Evolutionary conservation across 192 early-diverging fungal genomes (phyloP), one percentile per base, ranked within the genome.

Genomic region (Podila epicladia): DNA sequence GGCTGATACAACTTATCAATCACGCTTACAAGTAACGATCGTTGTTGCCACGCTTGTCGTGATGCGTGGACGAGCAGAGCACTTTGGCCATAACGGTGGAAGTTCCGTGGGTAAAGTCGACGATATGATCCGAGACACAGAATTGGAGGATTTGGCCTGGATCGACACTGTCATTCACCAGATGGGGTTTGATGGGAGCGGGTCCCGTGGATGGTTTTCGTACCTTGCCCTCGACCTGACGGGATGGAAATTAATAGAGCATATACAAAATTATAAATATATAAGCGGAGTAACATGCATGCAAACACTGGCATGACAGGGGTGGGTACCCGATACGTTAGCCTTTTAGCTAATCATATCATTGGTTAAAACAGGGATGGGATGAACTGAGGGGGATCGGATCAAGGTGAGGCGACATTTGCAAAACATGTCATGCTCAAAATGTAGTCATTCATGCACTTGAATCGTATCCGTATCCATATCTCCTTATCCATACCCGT

Each of bases 1-100:
- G 2, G 22, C 7, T 4, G 50, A 45, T 60, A 24, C 37, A 26
- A 37, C 35, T 37, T 4, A 45, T 17, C 41, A 45, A 45, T 1
- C 35, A 72, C 75, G 68, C 75, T 72, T 72, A 79, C 75, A 79
- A 79, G 24, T 79, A 79, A 5, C 75, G 75, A 53, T 79, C 75
- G 32, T 79, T 79, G 55, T 79, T 79, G 35, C 75, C 75, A 57
- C 75, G 65, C 51, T 79, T 79, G 61, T 79, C 75, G 53, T 79
- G 75, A 28, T 79, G 75, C 0, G 75, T 79, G 2, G 75, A 79
- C 0, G 75, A 79, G 51, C 75, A 79, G 12, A 79, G 61, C 5
- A 79, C 75, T 51, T 79, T 79, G 53, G 75, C 75, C 75, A 79
- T 79, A 41, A 79, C 70, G 2, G 75, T 79, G 8, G 75, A 71